Conservation (phyloP, 176 grass and related monocot species). For the Musa itinerans region DNA sequence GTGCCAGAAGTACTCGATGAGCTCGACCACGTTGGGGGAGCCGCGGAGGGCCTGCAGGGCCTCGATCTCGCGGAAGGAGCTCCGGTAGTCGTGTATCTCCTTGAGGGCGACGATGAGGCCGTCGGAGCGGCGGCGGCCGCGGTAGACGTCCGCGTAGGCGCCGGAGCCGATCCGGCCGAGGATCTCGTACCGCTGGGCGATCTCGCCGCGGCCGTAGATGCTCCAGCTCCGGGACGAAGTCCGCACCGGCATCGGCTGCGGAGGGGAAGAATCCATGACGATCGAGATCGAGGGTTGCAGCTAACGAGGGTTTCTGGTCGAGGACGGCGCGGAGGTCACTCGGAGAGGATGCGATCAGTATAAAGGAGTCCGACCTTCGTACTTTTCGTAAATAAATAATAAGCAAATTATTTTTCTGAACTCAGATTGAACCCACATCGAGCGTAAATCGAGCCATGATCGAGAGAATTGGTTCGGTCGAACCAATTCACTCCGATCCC, state of each 20-base stretch:
- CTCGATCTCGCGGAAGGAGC: constrained; percentile 73
- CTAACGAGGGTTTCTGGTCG: neutral
- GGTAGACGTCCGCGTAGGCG: constrained; percentile 91
- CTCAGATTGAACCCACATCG: no score
- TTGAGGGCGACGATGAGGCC: constrained; percentile 65
- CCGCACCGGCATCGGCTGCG: neutral
- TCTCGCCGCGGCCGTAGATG: constrained; percentile 65
- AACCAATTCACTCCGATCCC: no score
- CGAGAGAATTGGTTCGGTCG: no score
- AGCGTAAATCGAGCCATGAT: no score
- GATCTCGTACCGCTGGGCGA: constrained; percentile 68
- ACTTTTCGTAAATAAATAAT: no score
- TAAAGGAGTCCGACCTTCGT: no score
- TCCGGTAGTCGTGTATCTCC: constrained; percentile 83
- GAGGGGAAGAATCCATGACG: constrained; percentile 1
- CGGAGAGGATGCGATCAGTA: neutral
- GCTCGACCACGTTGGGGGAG: constrained; percentile 43
- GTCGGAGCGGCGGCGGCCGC: constrained; percentile 69
- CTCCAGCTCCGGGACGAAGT: constrained; percentile 63
- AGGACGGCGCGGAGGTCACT: neutral
- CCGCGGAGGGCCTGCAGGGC: constrained; percentile 44
- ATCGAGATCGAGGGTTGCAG: no score
- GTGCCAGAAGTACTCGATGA: constrained; percentile 70
- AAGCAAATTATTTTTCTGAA: no score
- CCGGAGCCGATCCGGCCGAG: constrained; percentile 71